A percentile compares a stretch with the other conserved stretches of the same genome.
These are phyloP conservation scores for Graphiopsis chlorocephala DNA, from an alignment of 2,329 filamentous ascomycete genomes.

Conservation along the genomic window DNA sequence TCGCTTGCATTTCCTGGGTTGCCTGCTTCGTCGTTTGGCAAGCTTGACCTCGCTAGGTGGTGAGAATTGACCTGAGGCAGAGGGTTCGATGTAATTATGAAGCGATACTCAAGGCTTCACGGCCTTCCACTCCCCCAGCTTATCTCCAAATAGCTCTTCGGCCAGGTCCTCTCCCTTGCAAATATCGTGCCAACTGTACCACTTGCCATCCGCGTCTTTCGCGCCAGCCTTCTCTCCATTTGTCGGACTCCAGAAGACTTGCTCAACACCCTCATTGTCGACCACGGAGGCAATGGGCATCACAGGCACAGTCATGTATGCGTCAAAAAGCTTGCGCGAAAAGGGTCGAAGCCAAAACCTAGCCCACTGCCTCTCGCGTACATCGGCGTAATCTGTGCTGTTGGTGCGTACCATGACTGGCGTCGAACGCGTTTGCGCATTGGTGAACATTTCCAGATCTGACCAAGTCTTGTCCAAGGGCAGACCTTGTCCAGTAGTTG, in stretches of 20 bases:
- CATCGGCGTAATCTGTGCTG: neutral
- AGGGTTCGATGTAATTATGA: neutral
- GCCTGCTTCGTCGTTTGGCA: neutral
- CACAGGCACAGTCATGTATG: neutral
- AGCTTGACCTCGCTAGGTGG: neutral
- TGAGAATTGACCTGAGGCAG: neutral
- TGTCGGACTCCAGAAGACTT: conserved; percentile 6
- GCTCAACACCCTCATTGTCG: neutral
- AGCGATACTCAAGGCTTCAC: neutral
- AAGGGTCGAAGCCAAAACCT: neutral
- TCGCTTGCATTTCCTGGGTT: neutral
- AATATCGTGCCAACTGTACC: neutral
- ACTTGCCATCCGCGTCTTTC: neutral
- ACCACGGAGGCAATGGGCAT: neutral
- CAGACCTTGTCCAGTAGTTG: neutral
- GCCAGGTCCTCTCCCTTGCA: conserved; percentile 5
- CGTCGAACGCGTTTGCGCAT: neutral
- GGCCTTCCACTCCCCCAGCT: conserved; percentile 2
- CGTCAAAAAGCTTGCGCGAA: neutral
- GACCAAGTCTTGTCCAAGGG: neutral
- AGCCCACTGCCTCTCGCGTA: neutral
- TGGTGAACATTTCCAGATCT: neutral
- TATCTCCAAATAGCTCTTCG: conserved; percentile 2
- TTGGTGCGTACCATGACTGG: neutral
- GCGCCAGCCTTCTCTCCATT: conserved; percentile 7